Evolutionary conservation across 208 protist genomes (phyloP), one percentile per base, ranked within the genome.

Genomic region (Leptomonas seymouri): DNA sequence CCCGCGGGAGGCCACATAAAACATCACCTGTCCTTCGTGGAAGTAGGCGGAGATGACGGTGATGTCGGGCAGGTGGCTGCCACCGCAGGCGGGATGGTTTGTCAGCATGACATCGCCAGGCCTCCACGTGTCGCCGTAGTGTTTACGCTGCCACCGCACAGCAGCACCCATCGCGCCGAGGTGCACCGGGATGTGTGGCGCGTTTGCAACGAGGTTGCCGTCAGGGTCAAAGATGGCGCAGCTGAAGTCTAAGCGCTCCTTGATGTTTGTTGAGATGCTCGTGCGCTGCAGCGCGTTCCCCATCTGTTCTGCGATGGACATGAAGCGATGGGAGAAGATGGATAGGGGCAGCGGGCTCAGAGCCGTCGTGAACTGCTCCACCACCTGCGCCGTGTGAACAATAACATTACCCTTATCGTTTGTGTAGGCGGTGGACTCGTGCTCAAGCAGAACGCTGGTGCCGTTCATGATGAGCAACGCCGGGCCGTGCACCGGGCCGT

Each of bases 261-360:
- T 99, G 78, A 99, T 99, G 73, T 99, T 99, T 45, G 95, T 98
- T 1, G 91, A 97, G 51, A 98, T 97, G 25, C 95, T 89, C 16
- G 98, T 99, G 31, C 96, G 82, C 80, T 98, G 97, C 45, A 99
- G 76, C 1, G 95, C 92, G 30, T 87, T 87, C 30, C 98, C 98
- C 98, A 99, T 99, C 76, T 99, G 98, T 78, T 99, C 98, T 14
- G 98, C 98, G 62, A 99, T 99, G 45, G 81, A 90, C 98, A 99
- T 99, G 80, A 99, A 99, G 28, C 97, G 83, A 74, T 99, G 93
- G 44, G 80, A 80, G 66, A 98, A 99, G 30, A 99, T 91, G 30
- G 91, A 96, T 12, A 99, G 82, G 28, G 80, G 71, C 30, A 99
- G 90, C 23, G 90, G 81, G 54, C 54, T 58, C n/a, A 98, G 67